Evolutionary conservation across 2,329 filamentous ascomycete species (phyloP).

Genomic region (Triangularia setosa): DNA sequence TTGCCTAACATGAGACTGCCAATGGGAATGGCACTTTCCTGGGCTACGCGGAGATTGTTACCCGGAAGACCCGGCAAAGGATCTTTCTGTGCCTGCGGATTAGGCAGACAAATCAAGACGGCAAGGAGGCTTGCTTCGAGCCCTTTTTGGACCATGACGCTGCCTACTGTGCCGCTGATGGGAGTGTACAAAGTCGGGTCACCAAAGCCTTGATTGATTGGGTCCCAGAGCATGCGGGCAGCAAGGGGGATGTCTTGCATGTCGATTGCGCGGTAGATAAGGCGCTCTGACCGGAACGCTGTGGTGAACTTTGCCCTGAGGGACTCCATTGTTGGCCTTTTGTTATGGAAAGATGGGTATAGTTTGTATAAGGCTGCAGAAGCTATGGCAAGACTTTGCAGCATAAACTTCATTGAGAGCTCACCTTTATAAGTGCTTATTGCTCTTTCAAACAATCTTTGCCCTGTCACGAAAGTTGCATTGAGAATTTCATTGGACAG

Average conservation of each 20-base stretch:
- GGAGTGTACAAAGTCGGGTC: slow-evolving; percentile 32
- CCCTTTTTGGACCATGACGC: slow-evolving; percentile 29
- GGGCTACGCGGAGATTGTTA: background rate
- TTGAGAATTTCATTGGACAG: background rate
- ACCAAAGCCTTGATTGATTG: slow-evolving; percentile 29
- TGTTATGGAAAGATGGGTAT: background rate
- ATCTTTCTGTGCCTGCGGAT: slow-evolving; percentile 2
- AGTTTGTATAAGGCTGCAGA: background rate
- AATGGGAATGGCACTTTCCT: slow-evolving; percentile 32
- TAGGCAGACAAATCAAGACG: slow-evolving; percentile 35
- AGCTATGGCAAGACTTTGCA: background rate
- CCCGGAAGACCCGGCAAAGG: slow-evolving; percentile 2
- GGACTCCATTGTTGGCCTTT: slow-evolving; percentile 6
- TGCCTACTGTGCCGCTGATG: slow-evolving; percentile 27
- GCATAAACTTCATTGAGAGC: background rate
- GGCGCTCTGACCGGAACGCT: slow-evolving; percentile 34
- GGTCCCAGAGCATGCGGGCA: slow-evolving; percentile 30
- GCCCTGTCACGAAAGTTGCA: background rate
- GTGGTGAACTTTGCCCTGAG: slow-evolving; percentile 16
- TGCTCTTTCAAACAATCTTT: background rate
- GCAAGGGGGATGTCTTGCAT: slow-evolving; percentile 30
- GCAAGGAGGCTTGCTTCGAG: slow-evolving; percentile 32
- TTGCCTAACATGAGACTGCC: slow-evolving; percentile 27
- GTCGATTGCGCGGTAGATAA: slow-evolving; percentile 37
- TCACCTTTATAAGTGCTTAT: background rate